phyloP scores from a whole-genome alignment of 2,329 filamentous ascomycete genomes.

The Ascochyta lentis region DNA sequence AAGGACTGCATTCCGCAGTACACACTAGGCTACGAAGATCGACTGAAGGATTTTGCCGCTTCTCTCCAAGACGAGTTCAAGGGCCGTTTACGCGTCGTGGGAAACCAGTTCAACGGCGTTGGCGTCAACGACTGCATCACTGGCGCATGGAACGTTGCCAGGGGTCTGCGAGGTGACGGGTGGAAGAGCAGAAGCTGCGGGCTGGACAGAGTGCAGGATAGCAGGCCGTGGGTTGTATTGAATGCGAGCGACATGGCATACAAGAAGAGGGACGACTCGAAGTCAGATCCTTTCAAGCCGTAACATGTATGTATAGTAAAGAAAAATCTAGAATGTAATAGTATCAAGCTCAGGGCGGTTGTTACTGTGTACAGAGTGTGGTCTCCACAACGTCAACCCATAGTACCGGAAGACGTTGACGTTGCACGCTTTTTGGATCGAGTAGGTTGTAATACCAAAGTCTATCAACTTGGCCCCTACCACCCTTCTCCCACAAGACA shows the following conservation, averaged over 20 bases:
- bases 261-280: neutral
- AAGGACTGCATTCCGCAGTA: conserved; percentile 90
- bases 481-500: too few species aligned
- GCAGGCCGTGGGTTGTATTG: conserved; percentile 19
- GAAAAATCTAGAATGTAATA: neutral
- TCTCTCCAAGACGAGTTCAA: conserved; percentile 64
- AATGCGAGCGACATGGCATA: neutral
- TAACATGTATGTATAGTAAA: neutral
- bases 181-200: conserved; percentile 39
- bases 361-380: too few species aligned
- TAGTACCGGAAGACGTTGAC: too few species aligned
- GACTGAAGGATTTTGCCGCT: conserved; percentile 64
- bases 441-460: too few species aligned
- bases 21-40: conserved; percentile 73
- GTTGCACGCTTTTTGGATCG: too few species aligned
- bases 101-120: conserved; percentile 56
- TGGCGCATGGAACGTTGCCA: conserved; percentile 62
- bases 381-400: too few species aligned
- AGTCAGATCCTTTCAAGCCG: neutral
- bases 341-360: neutral
- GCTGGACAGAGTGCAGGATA: conserved; percentile 29
- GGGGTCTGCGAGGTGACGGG: conserved; percentile 44
- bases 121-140: conserved; percentile 61
- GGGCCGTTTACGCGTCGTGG: conserved; percentile 68
- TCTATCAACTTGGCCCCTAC: too few species aligned